These are phyloP conservation scores for Azolla pinnata DNA, from an alignment of 75 land plant species.

Conservation along the genomic window DNA sequence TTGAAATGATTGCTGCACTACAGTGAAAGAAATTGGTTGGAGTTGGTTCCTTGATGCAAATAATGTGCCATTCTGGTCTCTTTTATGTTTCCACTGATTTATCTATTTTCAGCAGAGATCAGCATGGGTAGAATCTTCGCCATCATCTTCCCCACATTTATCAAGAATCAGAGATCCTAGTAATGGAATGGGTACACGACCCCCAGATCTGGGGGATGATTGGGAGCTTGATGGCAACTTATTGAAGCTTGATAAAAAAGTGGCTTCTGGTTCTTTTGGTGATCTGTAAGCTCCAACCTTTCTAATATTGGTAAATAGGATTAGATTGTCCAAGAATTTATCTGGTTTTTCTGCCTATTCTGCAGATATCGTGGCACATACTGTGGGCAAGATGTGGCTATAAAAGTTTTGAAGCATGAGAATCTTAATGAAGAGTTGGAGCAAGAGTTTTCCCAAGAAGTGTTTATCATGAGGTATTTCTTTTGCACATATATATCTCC, in stretches of 20 bases:
- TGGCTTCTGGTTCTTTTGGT: constrained; percentile 92
- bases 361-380: constrained; percentile 29
- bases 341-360: not conserved
- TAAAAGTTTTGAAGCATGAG: constrained; percentile 32
- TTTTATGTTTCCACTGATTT: too few relatives aligned
- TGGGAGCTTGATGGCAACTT: constrained; percentile 87
- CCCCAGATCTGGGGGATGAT: constrained; percentile 59
- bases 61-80: too few relatives aligned
- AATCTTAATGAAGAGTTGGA: constrained; percentile 25
- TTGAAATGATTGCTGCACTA: too few relatives aligned
- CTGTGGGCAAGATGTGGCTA: constrained; percentile 37
- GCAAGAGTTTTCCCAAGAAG: constrained; percentile 28
- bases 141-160: constrained; percentile 3
- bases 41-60: too few relatives aligned
- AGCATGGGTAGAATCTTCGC: constrained; percentile 9
- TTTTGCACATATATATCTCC: not conserved
- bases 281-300: constrained; percentile 64
- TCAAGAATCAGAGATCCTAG: not conserved
- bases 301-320: not conserved
- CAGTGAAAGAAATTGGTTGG: too few relatives aligned
- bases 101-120: too few relatives aligned
- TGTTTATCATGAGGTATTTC: constrained; percentile 29
- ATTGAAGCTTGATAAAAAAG: constrained; percentile 58
- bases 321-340: not conserved
- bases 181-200: not conserved